Percentiles rank a stretch among this genome's conserved stretches.
These are phyloP conservation scores for Posidonia oceanica DNA, from an alignment of 116 monocot species.

Conservation along the genomic window DNA sequence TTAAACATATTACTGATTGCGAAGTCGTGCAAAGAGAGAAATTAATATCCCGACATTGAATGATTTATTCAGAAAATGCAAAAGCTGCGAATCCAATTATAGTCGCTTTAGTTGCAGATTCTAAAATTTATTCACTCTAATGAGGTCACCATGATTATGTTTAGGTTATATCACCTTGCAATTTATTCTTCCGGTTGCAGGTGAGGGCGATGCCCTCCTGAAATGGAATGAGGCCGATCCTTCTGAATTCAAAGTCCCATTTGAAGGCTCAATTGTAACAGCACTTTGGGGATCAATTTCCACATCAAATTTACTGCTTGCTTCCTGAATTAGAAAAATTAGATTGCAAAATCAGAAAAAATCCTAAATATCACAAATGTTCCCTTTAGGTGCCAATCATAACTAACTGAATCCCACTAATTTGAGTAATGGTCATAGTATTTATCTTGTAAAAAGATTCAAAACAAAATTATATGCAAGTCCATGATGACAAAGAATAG, in stretches of 20 bases:
- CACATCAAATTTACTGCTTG: constrained; percentile 74
- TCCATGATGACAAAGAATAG: too few relatives aligned
- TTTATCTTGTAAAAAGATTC: too few relatives aligned
- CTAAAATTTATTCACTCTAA: background rate
- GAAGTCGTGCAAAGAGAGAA: too few relatives aligned
- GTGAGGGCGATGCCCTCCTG: constrained; percentile 43
- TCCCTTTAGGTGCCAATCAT: too few relatives aligned
- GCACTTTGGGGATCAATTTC: constrained; percentile 48
- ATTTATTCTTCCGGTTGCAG: constrained; percentile 56
- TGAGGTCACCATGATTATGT: background rate
- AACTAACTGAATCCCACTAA: too few relatives aligned
- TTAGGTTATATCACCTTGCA: constrained; percentile 58
- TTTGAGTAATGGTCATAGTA: too few relatives aligned
- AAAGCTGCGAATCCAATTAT: background rate
- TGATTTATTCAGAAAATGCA: too few relatives aligned
- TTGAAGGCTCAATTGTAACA: constrained; percentile 50
- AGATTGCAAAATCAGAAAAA: background rate
- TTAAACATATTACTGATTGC: too few relatives aligned
- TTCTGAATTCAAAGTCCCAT: constrained; percentile 44
- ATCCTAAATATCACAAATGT: background rate
- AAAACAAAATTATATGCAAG: too few relatives aligned
- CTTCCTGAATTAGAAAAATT: constrained; percentile 44
- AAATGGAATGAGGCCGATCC: constrained; percentile 56
- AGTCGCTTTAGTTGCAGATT: background rate
- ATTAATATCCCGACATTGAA: too few relatives aligned